Percentiles rank a stretch among this genome's conserved stretches.
phyloP scores from a whole-genome alignment of 2,329 filamentous ascomycete genomes.

The Tolypocladium guangdongense region DNA sequence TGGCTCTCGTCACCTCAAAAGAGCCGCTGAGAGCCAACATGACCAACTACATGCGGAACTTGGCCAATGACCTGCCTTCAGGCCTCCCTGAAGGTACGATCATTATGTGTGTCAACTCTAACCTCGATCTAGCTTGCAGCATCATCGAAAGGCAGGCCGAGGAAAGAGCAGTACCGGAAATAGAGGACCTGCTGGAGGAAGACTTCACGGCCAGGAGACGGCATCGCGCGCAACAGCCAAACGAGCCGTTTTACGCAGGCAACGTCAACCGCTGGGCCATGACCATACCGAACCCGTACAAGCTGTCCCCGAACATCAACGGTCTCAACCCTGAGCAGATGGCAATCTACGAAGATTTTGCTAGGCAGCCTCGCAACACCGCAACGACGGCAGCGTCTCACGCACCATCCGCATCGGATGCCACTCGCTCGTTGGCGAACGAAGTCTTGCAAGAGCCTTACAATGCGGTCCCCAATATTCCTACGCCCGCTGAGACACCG shows the following conservation, averaged over 20 bases:
- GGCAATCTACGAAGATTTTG: constrained; percentile 95
- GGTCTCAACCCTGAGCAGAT: constrained; percentile 87
- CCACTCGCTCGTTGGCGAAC: constrained; percentile 50
- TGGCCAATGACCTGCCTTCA: constrained; percentile 59
- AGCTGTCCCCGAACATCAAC: constrained; percentile 55
- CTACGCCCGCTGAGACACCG: constrained; percentile 49
- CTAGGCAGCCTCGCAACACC: constrained; percentile 63
- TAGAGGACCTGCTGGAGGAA: constrained; percentile 81
- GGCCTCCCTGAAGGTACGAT: constrained; percentile 90
- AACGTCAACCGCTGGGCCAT: constrained; percentile 82
- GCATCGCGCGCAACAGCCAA: constrained; percentile 64
- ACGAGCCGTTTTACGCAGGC: constrained; percentile 74
- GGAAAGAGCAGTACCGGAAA: constrained; percentile 84
- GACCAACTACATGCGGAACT: constrained; percentile 80
- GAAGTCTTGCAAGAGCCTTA: constrained; percentile 55
- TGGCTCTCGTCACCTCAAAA: constrained; percentile 96
- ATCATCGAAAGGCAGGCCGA: constrained; percentile 95
- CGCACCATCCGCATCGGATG: constrained; percentile 46
- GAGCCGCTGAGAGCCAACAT: constrained; percentile 94
- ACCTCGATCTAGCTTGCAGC: constrained; percentile 83
- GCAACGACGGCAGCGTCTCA: constrained; percentile 44
- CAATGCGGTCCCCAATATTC: constrained; percentile 41
- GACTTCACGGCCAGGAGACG: constrained; percentile 69
- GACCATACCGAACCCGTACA: constrained; percentile 89
- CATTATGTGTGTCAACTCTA: constrained; percentile 97